These are phyloP conservation scores for Stygiomarasmius scandens DNA, from an alignment of 1,284 basidiomycete genomes.

Conservation along the genomic window DNA sequence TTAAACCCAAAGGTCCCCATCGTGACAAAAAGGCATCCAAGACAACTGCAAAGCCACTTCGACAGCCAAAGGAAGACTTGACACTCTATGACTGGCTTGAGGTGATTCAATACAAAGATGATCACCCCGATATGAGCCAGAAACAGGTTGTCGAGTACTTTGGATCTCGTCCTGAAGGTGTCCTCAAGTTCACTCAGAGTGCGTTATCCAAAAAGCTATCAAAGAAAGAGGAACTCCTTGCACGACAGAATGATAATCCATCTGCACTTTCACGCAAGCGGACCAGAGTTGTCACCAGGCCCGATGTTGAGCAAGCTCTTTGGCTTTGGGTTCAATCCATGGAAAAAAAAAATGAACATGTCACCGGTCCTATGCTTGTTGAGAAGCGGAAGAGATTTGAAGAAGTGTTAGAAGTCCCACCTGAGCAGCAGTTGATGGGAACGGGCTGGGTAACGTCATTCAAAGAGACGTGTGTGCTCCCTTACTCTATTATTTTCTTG, in stretches of 20 bases:
- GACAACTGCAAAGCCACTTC: too few species aligned
- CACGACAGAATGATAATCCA: too few species aligned
- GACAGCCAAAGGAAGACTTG: too few species aligned
- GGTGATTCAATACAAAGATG: constrained; percentile 19
- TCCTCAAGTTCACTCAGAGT: constrained; percentile 13
- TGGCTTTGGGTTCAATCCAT: constrained; percentile 31
- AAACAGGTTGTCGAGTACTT: constrained; percentile 19
- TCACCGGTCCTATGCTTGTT: constrained; percentile 33
- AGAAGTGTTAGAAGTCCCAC: constrained; percentile 20
- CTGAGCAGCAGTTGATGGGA: constrained; percentile 17
- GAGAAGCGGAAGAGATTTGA: constrained; percentile 32
- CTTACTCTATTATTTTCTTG: too few species aligned
- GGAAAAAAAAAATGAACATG: constrained; percentile 26
- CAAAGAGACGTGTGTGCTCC: constrained; percentile 4
- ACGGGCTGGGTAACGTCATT: constrained; percentile 24
- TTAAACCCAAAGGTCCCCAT: too few species aligned
- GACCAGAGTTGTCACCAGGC: constrained; percentile 24
- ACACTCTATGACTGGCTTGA: constrained; percentile 23
- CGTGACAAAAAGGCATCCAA: too few species aligned
- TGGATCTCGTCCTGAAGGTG: constrained; percentile 7
- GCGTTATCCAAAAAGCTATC: constrained; percentile 1
- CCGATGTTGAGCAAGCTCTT: constrained; percentile 34
- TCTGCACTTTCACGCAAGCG: constrained; percentile 13
- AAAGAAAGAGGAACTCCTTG: background rate
- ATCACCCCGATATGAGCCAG: constrained; percentile 14